Base-by-base conservation (phyloP, 179 eudicot species). In the Camellia oleifera region DNA sequence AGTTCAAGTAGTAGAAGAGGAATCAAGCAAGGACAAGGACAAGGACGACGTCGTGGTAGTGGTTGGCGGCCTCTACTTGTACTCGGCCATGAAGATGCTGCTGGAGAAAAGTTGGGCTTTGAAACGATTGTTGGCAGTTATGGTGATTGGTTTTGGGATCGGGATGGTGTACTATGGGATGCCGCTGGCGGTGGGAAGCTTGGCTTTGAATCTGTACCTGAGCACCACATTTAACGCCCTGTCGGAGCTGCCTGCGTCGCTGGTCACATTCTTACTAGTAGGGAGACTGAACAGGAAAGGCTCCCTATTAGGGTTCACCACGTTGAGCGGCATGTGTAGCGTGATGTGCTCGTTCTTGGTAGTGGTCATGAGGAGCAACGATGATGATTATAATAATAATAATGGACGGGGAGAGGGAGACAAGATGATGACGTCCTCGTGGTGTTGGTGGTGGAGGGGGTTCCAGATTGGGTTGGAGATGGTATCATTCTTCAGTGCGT, bases 161-260 rank as follows among this genome's bases (percentile, higher is more conserved):
- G 93, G 93, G 1, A 80, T 90, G 82, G 87, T 91, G 9, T 93
- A 93, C 69, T 91, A 91, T 50, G 97, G 95, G 0, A 90, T 92
- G 95, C 92, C 95, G 1, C 70, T 92, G 63, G 94, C 88, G 0
- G 81, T 90, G 3, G 95, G 91, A 20, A 89, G 83, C 77, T 77
- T 94, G 45, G 86, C 85, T 0, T 82, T 89, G 56, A 84, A 86
- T 68, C 85, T 93, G 12, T 91, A 91, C 63, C 26, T 91, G 0
- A 87, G 90, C 63, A 91, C 87, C 2, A 79, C 88, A 0, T 79
- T 93, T 18, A 93, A 93, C 20, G 93, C 97, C 0, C 46, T 91
- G 3, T 78, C 90, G 0, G 93, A 91, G 69, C 80, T 91, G 2
- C 93, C 93, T 0, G 88, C 92, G 0, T 84, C 90, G 0, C 68